phyloP scores from a whole-genome alignment of 2,329 filamentous ascomycete species.

The Stachybotrys chlorohalonatus region DNA sequence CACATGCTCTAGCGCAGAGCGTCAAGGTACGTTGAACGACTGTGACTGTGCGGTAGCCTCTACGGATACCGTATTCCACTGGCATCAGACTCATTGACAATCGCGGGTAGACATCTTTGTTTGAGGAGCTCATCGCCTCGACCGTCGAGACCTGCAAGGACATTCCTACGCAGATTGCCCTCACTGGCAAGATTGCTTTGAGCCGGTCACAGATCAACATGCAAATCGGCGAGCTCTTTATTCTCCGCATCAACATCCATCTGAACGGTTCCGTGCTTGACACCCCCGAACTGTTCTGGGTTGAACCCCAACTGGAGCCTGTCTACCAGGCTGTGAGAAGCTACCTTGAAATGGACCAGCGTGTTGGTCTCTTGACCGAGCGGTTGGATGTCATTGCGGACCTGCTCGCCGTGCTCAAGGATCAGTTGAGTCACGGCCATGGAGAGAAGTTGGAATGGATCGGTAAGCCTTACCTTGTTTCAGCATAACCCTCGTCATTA shows the following conservation, averaged over 20 bases:
- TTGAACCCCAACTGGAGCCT: slow-evolving; percentile 91
- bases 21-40: slow-evolving; percentile 57
- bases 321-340: slow-evolving; percentile 92
- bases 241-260: slow-evolving; percentile 95
- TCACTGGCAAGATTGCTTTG: slow-evolving; percentile 85
- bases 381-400: slow-evolving; percentile 82
- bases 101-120: slow-evolving; percentile 65
- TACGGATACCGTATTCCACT: not conserved
- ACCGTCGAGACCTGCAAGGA: slow-evolving; percentile 92
- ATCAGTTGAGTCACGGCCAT: slow-evolving; percentile 88
- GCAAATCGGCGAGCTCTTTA: slow-evolving; percentile 98
- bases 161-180: slow-evolving; percentile 83
- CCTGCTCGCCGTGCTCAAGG: slow-evolving; percentile 84
- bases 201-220: slow-evolving; percentile 92
- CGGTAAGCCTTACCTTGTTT: slow-evolving; percentile 41
- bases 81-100: slow-evolving; percentile 7
- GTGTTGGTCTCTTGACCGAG: slow-evolving; percentile 82
- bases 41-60: no score
- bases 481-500: not conserved
- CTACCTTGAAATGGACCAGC: slow-evolving; percentile 97
- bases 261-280: slow-evolving; percentile 94
- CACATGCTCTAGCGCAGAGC: slow-evolving; percentile 87
- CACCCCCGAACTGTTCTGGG: slow-evolving; percentile 96
- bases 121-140: slow-evolving; percentile 89
- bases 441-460: slow-evolving; percentile 88